Evolutionary conservation across 2,329 filamentous ascomycete species (phyloP).

Genomic region (Cladosporium austrohemisphaericum): DNA sequence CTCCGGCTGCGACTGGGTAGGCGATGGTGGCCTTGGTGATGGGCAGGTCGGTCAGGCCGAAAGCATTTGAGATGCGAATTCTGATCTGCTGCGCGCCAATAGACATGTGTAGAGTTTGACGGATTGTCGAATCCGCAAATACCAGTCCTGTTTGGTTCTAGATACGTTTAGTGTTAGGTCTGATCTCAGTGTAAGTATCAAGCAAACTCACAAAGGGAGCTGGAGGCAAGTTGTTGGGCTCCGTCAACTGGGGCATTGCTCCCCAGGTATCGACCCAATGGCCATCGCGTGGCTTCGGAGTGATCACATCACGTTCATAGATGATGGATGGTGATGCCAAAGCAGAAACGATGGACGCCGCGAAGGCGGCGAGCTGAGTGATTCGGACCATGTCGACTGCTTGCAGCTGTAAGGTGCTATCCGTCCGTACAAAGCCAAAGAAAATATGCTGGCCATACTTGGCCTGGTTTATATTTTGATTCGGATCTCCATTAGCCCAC

Average conservation of each 20-base stretch:
- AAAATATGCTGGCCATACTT: no score
- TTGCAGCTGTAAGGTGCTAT: no score
- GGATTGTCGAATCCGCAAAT: slow-evolving; percentile 61
- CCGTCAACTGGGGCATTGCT: slow-evolving; percentile 63
- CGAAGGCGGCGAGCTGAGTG: not conserved
- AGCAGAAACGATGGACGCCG: not conserved
- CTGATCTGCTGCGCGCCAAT: slow-evolving; percentile 56
- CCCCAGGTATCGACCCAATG: slow-evolving; percentile 64
- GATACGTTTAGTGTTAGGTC: slow-evolving; percentile 8
- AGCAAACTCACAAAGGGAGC: slow-evolving; percentile 52
- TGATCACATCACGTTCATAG: not conserved
- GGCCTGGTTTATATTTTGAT: no score
- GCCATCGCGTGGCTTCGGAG: slow-evolving; percentile 24
- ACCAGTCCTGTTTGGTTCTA: slow-evolving; percentile 53
- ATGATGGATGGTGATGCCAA: slow-evolving; percentile 9
- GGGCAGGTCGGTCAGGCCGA: slow-evolving; percentile 57
- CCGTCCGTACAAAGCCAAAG: no score
- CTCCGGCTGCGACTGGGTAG: slow-evolving; percentile 40
- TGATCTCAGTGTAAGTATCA: slow-evolving; percentile 1
- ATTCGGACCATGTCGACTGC: not conserved
- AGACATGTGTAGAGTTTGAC: slow-evolving; percentile 62
- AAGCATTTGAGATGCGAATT: slow-evolving; percentile 62
- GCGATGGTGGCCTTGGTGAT: slow-evolving; percentile 59
- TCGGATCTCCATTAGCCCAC: no score
- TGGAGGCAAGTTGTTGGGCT: slow-evolving; percentile 59